Base-by-base conservation (phyloP, 1,284 basidiomycete species). In the Apiotrichum gracile region DNA sequence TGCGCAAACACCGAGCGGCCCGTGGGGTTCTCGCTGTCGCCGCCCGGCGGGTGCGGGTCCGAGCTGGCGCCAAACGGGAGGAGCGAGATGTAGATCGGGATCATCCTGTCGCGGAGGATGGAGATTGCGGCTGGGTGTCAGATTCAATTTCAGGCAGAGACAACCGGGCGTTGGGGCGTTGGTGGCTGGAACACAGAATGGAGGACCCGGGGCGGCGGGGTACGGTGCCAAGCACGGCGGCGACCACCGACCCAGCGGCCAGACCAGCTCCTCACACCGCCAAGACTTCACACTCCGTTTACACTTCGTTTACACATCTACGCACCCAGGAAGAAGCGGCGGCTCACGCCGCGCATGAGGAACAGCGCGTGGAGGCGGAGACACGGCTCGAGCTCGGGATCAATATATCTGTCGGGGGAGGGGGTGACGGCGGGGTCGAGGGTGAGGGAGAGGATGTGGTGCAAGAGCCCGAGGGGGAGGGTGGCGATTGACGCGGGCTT, bases 291-390 rank as follows among this genome's bases (percentile, higher is more conserved):
- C n/a, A n/a, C n/a, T n/a, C n/a, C n/a, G n/a, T n/a, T n/a, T n/a
- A n/a, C n/a, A n/a, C n/a, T n/a, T n/a, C n/a, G n/a, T n/a, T n/a
- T n/a, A n/a, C n/a, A n/a, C n/a, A n/a, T n/a, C n/a, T 14, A 59
- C 65, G 47, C 37, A 73, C 70, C 62, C 1, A 67, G 56, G 60
- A 61, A 70, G 57, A 71, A 71, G 2, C 67, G 55, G 45, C 68
- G 29, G 51, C 66, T 60, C 2, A 73, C 69, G 4, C 63, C 60
- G 34, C 68, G 47, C 5, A 69, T 22, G 0, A 59, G 34, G 47
- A 68, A 70, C 42, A 73, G 47, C 25, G 42, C 61, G 58, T 61
- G 64, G 17, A 63, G 34, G 25, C 69, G 40, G n/a, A 66, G 41
- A 2, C 62, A 58, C 3, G 58, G 43, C 53, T 73, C 71, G 45